Conservation (phyloP, 2,329 filamentous ascomycete genomes). For the Cladosporium oxysporum region DNA sequence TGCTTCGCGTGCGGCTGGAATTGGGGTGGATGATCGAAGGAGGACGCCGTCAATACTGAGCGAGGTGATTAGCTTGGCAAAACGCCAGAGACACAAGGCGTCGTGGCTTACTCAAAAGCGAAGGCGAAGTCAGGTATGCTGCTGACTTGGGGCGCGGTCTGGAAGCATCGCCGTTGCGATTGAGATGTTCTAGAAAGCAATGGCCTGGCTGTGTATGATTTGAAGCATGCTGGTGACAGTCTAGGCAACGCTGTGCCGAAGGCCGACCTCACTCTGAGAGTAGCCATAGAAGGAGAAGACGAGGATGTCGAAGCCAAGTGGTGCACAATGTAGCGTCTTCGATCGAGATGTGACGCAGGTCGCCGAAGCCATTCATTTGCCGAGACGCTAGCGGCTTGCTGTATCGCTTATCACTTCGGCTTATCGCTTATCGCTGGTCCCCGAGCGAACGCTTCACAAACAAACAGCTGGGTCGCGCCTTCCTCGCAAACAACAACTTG, state of each 20-base stretch:
- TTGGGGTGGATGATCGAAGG: slow-evolving; percentile 74
- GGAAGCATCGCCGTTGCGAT: slow-evolving; percentile 24
- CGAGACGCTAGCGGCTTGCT: background rate
- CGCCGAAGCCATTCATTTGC: background rate
- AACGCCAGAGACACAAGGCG: too few relatives aligned
- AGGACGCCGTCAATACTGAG: slow-evolving; percentile 90
- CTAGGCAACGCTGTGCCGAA: background rate
- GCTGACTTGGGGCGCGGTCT: slow-evolving; percentile 22
- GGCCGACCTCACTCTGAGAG: background rate
- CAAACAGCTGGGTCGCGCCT: background rate
- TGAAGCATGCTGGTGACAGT: slow-evolving; percentile 2
- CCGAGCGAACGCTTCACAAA: background rate
- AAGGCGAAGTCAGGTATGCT: slow-evolving; percentile 53
- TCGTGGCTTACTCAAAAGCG: slow-evolving; percentile 54
- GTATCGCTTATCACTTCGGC: background rate
- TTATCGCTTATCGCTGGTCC: background rate
- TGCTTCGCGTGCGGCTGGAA: slow-evolving; percentile 75
- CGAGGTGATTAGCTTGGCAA: too few relatives aligned
- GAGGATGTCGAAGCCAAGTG: background rate
- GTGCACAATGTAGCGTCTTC: background rate
- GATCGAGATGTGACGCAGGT: slow-evolving; percentile 1
- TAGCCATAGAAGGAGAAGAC: background rate
- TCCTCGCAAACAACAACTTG: background rate
- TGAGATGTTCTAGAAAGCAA: slow-evolving; percentile 4
- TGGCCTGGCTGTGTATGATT: background rate